These are phyloP conservation scores for Neurospora sp. DNA, from an alignment of 495 filamentous ascomycete genomes.

Conservation along the genomic window DNA sequence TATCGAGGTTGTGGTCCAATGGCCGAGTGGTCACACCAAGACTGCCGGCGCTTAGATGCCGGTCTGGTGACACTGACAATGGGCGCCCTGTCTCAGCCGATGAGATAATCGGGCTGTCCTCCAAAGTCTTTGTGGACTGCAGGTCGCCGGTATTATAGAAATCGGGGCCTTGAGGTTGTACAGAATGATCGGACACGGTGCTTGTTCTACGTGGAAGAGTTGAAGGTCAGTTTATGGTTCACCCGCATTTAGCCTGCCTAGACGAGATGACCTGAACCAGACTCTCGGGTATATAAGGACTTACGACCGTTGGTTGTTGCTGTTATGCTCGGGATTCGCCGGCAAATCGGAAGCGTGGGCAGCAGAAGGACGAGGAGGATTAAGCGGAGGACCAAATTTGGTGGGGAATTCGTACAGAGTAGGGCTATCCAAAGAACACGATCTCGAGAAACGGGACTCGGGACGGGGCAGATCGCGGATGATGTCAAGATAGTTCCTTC, in stretches of 20 bases:
- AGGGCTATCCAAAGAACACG: conserved; percentile 44
- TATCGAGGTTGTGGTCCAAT: conserved; percentile 26
- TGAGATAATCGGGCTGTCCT: conserved; percentile 22
- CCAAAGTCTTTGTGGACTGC: conserved; percentile 24
- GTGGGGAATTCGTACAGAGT: conserved; percentile 46
- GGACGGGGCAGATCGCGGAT: conserved; percentile 29
- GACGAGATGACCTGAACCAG: conserved; percentile 1
- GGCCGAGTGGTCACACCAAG: conserved; percentile 23
- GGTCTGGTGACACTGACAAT: conserved; percentile 17
- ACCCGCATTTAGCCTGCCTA: conserved; percentile 17
- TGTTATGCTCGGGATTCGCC: conserved; percentile 1
- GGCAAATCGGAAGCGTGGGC: conserved; percentile 9
- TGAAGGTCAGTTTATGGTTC: conserved; percentile 15
- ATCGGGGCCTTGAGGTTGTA: conserved; percentile 9
- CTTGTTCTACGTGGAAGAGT: conserved; percentile 16
- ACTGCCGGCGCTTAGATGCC: conserved; percentile 29
- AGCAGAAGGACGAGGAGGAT: conserved; percentile 7
- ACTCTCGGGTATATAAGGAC: conserved; percentile 5
- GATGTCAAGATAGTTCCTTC: conserved; percentile 29
- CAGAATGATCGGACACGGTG: conserved; percentile 11
- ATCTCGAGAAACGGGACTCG: conserved; percentile 38
- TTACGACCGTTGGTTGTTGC: conserved; percentile 16
- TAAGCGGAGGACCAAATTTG: conserved; percentile 4
- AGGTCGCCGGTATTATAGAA: conserved; percentile 21
- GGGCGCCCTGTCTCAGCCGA: conserved; percentile 25